Evolutionary conservation across 495 filamentous ascomycete genomes (phyloP).

Genomic region (Jackrogersella minutella): DNA sequence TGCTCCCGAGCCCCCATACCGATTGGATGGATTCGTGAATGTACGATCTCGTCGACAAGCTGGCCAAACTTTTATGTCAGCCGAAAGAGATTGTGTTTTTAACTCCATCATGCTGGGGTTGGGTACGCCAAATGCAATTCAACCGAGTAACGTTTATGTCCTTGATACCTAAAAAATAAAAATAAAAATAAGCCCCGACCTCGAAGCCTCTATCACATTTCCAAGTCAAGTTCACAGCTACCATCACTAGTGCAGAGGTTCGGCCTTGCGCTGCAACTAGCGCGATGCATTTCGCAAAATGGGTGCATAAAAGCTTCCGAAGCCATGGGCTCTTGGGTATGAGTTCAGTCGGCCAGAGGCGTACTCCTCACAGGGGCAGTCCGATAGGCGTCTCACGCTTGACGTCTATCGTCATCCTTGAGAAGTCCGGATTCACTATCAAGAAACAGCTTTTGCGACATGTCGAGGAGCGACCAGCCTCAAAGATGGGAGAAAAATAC

Average conservation of each 20-base stretch:
- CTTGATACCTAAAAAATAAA: slow-evolving; percentile 14
- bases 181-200: slow-evolving; percentile 5
- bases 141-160: slow-evolving; percentile 37
- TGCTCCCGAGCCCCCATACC: slow-evolving; percentile 15
- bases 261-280: slow-evolving; percentile 33
- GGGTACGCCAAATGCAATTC: slow-evolving; percentile 26
- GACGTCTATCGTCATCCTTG: slow-evolving; percentile 48
- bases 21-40: slow-evolving; percentile 16
- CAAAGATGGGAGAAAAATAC: slow-evolving; percentile 45
- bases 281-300: slow-evolving; percentile 36
- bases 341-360: slow-evolving; percentile 42
- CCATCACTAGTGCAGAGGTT: slow-evolving; percentile 39
- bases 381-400: slow-evolving; percentile 30
- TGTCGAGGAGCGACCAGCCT: slow-evolving; percentile 35
- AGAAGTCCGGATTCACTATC: slow-evolving; percentile 42
- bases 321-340: slow-evolving; percentile 48
- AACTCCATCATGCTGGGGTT: slow-evolving; percentile 43
- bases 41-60: slow-evolving; percentile 23
- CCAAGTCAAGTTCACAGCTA: slow-evolving; percentile 7
- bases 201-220: slow-evolving; percentile 18
- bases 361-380: slow-evolving; percentile 34
- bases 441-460: slow-evolving; percentile 42
- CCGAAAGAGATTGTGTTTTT: slow-evolving; percentile 42
- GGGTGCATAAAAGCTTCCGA: slow-evolving; percentile 49
- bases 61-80: slow-evolving; percentile 40